Base-by-base conservation (phyloP, 371 early-diverging fungal genomes). In the Scutellospora calospora region DNA sequence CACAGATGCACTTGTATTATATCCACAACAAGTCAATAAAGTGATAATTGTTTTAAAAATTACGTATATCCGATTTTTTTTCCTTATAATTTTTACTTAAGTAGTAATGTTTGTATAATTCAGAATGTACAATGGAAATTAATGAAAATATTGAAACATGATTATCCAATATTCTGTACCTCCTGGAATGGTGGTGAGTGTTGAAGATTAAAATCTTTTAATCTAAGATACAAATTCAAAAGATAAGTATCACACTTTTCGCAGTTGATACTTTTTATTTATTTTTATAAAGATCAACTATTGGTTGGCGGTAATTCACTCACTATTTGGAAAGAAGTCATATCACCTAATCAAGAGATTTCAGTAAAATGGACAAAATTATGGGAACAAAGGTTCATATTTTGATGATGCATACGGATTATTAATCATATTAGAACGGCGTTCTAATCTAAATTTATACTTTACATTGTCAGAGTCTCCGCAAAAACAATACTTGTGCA, bases 401-500 rank as follows among this genome's bases (percentile, higher is more conserved):
- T 49, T 45, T 49, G 16, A 3, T 49, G 49, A 49, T 49, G 14
- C 49, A 14, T 49, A 49, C 12, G 49, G 3, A 49, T 49, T 16
- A 3, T 16, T 49, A 49, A 3, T 12, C 49, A 6, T 5, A 9
- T 1, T 3, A 49, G 14, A 49, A 49, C 49, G 14, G 12, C 12
- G 16, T 16, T 3, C 16, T 49, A 49, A 49, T 45, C 8, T 45
- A 45, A 12, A 12, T 14, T 49, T 14, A 49, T 12, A 49, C 16
- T 9, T 72, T 72, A 51, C 52, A 20, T 49, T 63, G 22, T 38
- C n/a, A 77, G 77, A 5, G 65, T 63, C 29, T 60, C 65, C 5
- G 29, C 77, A 27, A 77, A 65, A 41, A 51, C 49, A 51, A 63
- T 33, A n/a, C 31, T 87, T 31, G 89, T 90, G 11, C 87, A 93